Conservation (phyloP, 208 protist species). For the Novymonas esmeraldas region DNA sequence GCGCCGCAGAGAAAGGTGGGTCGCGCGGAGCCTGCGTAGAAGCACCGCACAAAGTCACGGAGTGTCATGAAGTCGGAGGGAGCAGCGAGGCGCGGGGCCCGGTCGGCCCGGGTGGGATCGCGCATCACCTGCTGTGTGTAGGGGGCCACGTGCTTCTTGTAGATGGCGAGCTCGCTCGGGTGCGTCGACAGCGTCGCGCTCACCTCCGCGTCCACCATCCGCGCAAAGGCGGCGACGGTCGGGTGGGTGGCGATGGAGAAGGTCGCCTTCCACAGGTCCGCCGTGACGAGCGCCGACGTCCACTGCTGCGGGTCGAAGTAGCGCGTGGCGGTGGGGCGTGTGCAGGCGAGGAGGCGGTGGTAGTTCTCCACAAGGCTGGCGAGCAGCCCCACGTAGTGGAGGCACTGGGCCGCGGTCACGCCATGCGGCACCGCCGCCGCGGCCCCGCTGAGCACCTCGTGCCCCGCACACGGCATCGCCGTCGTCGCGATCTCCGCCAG, state of each 20-base stretch:
- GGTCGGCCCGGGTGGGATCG: too few species aligned
- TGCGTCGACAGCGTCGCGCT: constrained; percentile 2
- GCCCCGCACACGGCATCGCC: constrained; percentile 19
- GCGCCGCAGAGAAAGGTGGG: constrained; percentile 39
- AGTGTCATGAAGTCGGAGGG: constrained; percentile 30
- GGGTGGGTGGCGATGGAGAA: constrained; percentile 14
- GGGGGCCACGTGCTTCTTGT: constrained; percentile 10
- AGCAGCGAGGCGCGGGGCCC: background rate
- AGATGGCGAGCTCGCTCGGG: constrained; percentile 21
- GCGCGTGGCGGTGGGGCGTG: constrained; percentile 3
- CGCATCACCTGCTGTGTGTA: constrained; percentile 13
- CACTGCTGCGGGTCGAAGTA: constrained; percentile 31
- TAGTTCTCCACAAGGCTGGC: constrained; percentile 38
- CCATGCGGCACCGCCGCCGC: constrained; percentile 21
- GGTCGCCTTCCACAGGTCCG: constrained; percentile 27
- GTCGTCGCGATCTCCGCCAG: constrained; percentile 36
- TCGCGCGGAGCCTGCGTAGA: constrained; percentile 47
- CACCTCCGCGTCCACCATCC: constrained; percentile 13
- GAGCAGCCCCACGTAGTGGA: constrained; percentile 61
- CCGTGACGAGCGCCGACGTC: constrained; percentile 25
- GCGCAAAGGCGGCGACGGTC: constrained; percentile 13
- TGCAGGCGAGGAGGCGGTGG: constrained; percentile 24
- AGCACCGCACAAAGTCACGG: constrained; percentile 45
- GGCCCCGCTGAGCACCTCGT: constrained; percentile 3
- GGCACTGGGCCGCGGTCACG: constrained; percentile 61